Evolutionary conservation across 805 yeast species (phyloP).

Genomic region (Maudiozyma bulderi): DNA sequence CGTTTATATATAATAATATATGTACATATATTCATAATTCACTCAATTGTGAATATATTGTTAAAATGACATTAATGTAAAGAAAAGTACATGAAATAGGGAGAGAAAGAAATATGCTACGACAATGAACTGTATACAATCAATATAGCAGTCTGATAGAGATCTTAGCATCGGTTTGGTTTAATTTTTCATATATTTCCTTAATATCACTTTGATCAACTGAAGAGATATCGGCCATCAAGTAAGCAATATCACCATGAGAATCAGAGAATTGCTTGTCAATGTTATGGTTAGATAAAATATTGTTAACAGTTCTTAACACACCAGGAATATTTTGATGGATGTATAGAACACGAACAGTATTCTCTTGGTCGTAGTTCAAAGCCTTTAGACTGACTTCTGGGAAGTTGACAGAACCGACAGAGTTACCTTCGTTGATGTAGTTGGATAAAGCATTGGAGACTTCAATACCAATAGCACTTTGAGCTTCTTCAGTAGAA

Average conservation of each 20-base stretch:
- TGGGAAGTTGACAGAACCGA: constrained; percentile 97
- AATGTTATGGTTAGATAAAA: constrained; percentile 87
- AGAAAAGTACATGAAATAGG: neutral
- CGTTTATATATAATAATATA: neutral
- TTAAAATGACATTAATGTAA: neutral
- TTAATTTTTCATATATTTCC: constrained; percentile 72
- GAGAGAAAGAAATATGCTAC: neutral
- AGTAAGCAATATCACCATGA: constrained; percentile 88
- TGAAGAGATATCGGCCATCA: constrained; percentile 93
- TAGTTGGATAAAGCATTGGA: constrained; percentile 76
- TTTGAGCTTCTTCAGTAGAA: constrained; percentile 97
- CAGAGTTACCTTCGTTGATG: constrained; percentile 91
- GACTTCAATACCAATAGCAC: constrained; percentile 95
- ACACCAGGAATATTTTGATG: constrained; percentile 99
- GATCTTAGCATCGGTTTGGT: constrained; percentile 82
- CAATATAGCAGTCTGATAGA: constrained; percentile 84
- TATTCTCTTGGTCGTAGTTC: constrained; percentile 75
- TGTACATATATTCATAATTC: too few species aligned
- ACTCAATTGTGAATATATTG: too few species aligned
- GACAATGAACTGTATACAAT: neutral
- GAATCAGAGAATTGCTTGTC: constrained; percentile 98
- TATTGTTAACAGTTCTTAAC: constrained; percentile 91
- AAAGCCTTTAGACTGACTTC: constrained; percentile 87
- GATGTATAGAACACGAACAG: constrained; percentile 88
- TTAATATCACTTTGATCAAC: constrained; percentile 78